Base-by-base conservation (phyloP, 306 rosid genomes). In the Medicago truncatula region DNA sequence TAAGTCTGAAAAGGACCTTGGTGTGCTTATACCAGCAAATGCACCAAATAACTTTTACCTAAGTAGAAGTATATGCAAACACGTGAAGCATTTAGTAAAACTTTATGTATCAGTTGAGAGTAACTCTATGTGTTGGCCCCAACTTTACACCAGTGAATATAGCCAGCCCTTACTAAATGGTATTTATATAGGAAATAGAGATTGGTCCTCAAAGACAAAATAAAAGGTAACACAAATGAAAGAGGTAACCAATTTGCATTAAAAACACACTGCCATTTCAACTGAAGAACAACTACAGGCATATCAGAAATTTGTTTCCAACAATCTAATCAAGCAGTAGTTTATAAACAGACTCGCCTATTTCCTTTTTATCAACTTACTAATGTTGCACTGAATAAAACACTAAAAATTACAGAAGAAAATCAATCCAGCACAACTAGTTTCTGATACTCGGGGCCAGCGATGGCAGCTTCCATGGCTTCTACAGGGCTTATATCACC, bases 401-500 rank as follows among this genome's bases (percentile, higher is more conserved):
- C 8, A 20, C 57, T 63, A 28, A 28, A 28, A 62, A 54, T 17
- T 31, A 54, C 69, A 28, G 16, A n/a, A 61, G 61, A 56, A 49
- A 65, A 36, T 73, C 43, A 87, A 81, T 85, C 91, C 31, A 74
- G 7, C 60, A 85, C 86, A 47, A 46, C 78, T 2, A 85, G 81
- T 62, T 87, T 81, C 70, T 79, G 70, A 72, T 87, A 85, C 62
- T 81, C 88, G 0, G 70, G 76, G 15, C 88, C 91, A 67, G 85
- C 66, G n/a, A 86, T 85, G 0, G 90, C 90, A n/a, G 67, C 57
- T 79, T 79, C 84, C 89, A 81, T 83, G 72, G 80, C 70, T 6
- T 21, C 46, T 43, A n/a, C 71, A 0, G 91, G 88, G 68, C 65
- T 74, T n/a, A 85, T 7, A 5, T 70, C 80, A 0, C 92, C 92